Evolutionary conservation across 768 basidiomycete species (phyloP).

Genomic region (Boletus eberwhitei): DNA sequence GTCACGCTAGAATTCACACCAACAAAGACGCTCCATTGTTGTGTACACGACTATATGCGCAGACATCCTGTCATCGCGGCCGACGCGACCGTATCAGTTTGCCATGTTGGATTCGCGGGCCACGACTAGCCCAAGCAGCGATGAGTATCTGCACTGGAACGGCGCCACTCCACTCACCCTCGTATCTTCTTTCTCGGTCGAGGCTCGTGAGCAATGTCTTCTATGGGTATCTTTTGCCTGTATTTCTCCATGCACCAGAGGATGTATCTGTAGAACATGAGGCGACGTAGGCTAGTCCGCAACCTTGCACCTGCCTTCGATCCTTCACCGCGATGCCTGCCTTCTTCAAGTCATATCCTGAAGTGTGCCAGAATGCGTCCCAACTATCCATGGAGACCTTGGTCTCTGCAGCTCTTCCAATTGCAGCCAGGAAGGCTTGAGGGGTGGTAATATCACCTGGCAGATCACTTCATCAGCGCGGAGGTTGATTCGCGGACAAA

Average conservation of each 20-base stretch:
- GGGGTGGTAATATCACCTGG: slow-evolving; percentile 54
- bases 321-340: slow-evolving; percentile 66
- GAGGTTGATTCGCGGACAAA: neutral
- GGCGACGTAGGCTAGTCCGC: neutral
- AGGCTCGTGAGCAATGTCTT: slow-evolving; percentile 60
- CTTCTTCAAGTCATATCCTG: slow-evolving; percentile 56
- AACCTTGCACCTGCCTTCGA: slow-evolving; percentile 50
- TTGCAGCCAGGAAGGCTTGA: slow-evolving; percentile 64
- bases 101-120: slow-evolving; percentile 70
- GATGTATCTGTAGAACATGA: slow-evolving; percentile 56
- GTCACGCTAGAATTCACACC: slow-evolving; percentile 11
- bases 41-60: slow-evolving; percentile 8
- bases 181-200: slow-evolving; percentile 74
- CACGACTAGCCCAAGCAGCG: slow-evolving; percentile 47
- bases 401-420: slow-evolving; percentile 64
- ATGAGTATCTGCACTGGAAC: neutral
- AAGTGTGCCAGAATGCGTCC: slow-evolving; percentile 67
- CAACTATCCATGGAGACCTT: slow-evolving; percentile 66
- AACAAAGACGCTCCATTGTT: slow-evolving; percentile 12
- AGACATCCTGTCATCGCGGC: slow-evolving; percentile 25
- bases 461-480: slow-evolving; percentile 5
- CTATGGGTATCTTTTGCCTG: slow-evolving; percentile 51
- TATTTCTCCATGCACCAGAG: slow-evolving; percentile 86
- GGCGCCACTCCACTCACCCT: slow-evolving; percentile 51
- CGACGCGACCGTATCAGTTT: slow-evolving; percentile 70